These are phyloP conservation scores for Trichoderma atrobrunneum DNA, from an alignment of 2,329 filamentous ascomycete genomes.

Conservation along the genomic window DNA sequence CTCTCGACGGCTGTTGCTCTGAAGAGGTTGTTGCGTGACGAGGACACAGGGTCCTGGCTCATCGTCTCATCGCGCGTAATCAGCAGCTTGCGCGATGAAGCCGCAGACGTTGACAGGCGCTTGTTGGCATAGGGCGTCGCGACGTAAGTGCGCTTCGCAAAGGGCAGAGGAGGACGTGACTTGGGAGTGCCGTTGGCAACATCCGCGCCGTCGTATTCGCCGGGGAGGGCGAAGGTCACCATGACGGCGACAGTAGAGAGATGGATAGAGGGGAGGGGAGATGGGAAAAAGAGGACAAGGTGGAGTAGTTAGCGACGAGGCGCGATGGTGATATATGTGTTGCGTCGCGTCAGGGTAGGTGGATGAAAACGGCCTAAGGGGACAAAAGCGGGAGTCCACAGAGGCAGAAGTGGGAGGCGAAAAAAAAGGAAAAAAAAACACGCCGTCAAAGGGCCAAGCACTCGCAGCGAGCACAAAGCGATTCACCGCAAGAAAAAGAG, in stretches of 20 bases:
- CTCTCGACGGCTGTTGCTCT: conserved; percentile 39
- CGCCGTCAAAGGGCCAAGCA: background rate
- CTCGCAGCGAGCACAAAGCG: background rate
- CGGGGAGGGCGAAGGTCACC: conserved; percentile 41
- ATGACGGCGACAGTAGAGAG: conserved; percentile 25
- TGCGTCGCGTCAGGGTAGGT: conserved; percentile 13
- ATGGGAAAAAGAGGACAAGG: background rate
- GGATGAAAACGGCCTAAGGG: conserved; percentile 11
- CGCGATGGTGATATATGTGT: conserved; percentile 3
- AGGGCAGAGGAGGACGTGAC: conserved; percentile 41
- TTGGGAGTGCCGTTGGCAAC: conserved; percentile 36
- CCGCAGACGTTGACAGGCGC: conserved; percentile 39
- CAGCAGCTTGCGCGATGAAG: conserved; percentile 37
- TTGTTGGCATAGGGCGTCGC: conserved; percentile 39
- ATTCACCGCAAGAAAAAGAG: background rate
- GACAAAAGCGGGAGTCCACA: background rate
- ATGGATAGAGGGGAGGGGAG: background rate
- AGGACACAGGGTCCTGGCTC: conserved; percentile 35
- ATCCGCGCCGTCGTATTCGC: conserved; percentile 34
- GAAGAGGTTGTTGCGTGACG: conserved; percentile 44
- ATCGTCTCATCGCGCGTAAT: conserved; percentile 38
- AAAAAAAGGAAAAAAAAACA: background rate
- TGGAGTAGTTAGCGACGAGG: background rate
- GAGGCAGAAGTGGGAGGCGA: background rate
- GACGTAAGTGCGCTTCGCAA: conserved; percentile 43